These are phyloP conservation scores for Capronia americana DNA, from an alignment of 2,329 filamentous ascomycete species.

Conservation along the genomic window DNA sequence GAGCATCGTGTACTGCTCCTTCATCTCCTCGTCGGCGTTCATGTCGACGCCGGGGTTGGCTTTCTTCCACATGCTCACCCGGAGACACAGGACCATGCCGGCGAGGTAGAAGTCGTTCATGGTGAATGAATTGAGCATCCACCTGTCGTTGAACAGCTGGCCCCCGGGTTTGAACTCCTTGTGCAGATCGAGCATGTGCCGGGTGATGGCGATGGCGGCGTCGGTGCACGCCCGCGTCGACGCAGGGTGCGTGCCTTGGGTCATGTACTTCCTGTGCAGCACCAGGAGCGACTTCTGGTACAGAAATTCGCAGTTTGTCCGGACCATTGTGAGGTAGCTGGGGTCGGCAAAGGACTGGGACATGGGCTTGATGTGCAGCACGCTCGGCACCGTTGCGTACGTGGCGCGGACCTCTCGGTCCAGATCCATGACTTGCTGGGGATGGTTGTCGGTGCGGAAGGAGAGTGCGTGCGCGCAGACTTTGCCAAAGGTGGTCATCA, in stretches of 20 bases:
- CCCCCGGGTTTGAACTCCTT: conserved; percentile 61
- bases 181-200: conserved; percentile 58
- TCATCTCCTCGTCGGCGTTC: conserved; percentile 35
- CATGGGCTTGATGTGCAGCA: conserved; percentile 36
- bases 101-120: conserved; percentile 69
- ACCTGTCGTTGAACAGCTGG: conserved; percentile 59
- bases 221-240: conserved; percentile 56
- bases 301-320: conserved; percentile 59
- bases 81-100: conserved; percentile 65
- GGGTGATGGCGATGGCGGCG: conserved; percentile 57
- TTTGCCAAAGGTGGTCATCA: conserved; percentile 41
- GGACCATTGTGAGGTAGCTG: conserved; percentile 58
- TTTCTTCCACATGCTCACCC: conserved; percentile 38
- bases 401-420: conserved; percentile 39
- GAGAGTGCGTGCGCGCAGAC: conserved; percentile 43
- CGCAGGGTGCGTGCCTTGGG: conserved; percentile 44
- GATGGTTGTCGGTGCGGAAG: conserved; percentile 25
- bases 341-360: conserved; percentile 54
- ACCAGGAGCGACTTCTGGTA: conserved; percentile 60
- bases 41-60: conserved; percentile 22
- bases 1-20: conserved; percentile 27
- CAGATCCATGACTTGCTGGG: conserved; percentile 38
- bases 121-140: conserved; percentile 64
- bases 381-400: conserved; percentile 36
- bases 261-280: conserved; percentile 62